Evolutionary conservation across 2,329 filamentous ascomycete genomes (phyloP), one percentile per base, ranked within the genome.

Genomic region (Berkeleyomyces basicola): DNA sequence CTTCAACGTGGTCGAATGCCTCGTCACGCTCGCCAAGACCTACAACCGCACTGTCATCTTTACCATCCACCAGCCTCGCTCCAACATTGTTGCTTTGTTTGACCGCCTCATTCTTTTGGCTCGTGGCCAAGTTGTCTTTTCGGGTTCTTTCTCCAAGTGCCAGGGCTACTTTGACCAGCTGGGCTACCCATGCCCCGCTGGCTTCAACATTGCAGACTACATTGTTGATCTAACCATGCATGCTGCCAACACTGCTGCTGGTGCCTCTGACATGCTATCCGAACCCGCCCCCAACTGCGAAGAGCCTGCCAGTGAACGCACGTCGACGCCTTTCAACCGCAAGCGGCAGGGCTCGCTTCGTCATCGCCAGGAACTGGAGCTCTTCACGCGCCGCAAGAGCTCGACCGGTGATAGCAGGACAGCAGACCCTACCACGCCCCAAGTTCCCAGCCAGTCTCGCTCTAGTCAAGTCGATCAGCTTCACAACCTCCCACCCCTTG

Each of bases 181-280:
- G 65, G 95, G 93, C 51, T 99, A 96, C 72, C 79, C 87, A 58
- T 99, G 95, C 70, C 93, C 93, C 9, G 87, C 91, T 33, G 95
- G 95, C 1, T 99, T 97, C 80, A 99, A 99, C 70, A 97, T 99
- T 73, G 93, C 93, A 3, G 93, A 99, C 72, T 99, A 96, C 70
- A 82, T 99, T 4, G 91, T 99, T 39, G 93, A 99, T 71, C 79
- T 99, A 47, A 97, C 93, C 0, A 97, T 99, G 92, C 93, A 99
- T 71, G 91, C 90, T 33, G 83, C 88, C 64, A 78, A 79, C 53
- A 81, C 78, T 23, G 76, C 80, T 5, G 75, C 23, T 23, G 23
- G 23, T 23, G 23, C 23, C 23, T 1, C 23, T 23, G 23, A 23
- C 23, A 1, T 23, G 23, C 23, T 23, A 42, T 82, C 85, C 62